Percentiles rank a stretch among this genome's conserved stretches.
Evolutionary conservation across 371 early-diverging fungal genomes (phyloP).

Genomic region (Rhizopus arrhizus): DNA sequence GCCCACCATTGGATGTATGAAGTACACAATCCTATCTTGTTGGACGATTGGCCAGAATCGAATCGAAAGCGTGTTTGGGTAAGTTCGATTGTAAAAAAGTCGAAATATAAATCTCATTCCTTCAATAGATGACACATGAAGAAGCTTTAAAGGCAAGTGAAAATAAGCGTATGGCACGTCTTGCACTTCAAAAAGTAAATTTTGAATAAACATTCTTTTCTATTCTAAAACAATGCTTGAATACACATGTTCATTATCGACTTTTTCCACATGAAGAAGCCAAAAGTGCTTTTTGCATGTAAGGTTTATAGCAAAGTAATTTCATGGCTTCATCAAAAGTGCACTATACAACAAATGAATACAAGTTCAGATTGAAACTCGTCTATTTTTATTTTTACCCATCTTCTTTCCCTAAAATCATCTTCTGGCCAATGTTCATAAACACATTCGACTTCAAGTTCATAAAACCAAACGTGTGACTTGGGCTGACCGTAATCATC

Average conservation of each 20-base stretch:
- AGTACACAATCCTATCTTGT: slow-evolving; percentile 30
- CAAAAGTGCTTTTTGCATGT: slow-evolving; percentile 56
- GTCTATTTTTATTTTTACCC: slow-evolving; percentile 42
- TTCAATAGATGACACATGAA: slow-evolving; percentile 30
- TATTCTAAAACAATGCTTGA: not conserved
- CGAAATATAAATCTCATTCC: not conserved
- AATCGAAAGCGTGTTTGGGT: slow-evolving; percentile 43
- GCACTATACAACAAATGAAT: slow-evolving; percentile 37
- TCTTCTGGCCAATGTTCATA: slow-evolving; percentile 62
- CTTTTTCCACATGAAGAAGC: slow-evolving; percentile 42
- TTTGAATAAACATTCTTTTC: not conserved
- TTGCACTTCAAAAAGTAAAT: slow-evolving; percentile 36
- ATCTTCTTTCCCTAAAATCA: slow-evolving; percentile 53
- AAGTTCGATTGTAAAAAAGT: slow-evolving; percentile 5
- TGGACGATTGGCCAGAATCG: slow-evolving; percentile 30
- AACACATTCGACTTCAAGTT: slow-evolving; percentile 54
- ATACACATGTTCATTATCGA: not conserved
- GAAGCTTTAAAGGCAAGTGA: slow-evolving; percentile 41
- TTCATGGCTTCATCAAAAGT: slow-evolving; percentile 58
- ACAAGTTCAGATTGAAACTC: not conserved
- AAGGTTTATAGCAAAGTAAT: slow-evolving; percentile 51
- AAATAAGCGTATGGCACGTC: slow-evolving; percentile 40
- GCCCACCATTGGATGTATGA: slow-evolving; percentile 55
- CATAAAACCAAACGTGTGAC: slow-evolving; percentile 58
- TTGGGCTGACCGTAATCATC: slow-evolving; percentile 46